A percentile compares a stretch with the other conserved stretches of the same genome.
phyloP scores from a whole-genome alignment of 225 moss, liverwort and hornwort genomes.

The Lunularia cruciata region DNA sequence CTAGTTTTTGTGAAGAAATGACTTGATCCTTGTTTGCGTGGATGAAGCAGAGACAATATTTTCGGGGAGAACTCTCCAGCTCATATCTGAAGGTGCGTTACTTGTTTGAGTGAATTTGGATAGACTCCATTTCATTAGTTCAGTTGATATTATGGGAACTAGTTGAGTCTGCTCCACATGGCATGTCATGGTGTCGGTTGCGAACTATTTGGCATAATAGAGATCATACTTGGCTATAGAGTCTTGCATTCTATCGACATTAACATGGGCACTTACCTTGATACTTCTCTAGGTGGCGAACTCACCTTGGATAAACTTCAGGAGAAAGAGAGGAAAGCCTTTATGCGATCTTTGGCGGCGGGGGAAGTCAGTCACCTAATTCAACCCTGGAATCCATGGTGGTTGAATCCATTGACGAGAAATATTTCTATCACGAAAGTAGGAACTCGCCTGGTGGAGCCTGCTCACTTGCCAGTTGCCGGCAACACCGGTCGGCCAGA shows the following conservation, averaged over 20 bases:
- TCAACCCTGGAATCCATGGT: conserved; percentile 96
- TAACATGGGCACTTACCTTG: too few species aligned
- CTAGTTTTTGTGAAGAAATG: background rate
- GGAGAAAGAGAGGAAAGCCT: conserved; percentile 62
- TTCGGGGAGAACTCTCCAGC: conserved; percentile 57
- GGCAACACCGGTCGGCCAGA: conserved; percentile 15
- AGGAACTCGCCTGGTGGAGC: conserved; percentile 62
- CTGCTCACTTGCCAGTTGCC: conserved; percentile 29
- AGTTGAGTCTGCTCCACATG: too few species aligned
- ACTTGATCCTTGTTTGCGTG: background rate
- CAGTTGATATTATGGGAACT: too few species aligned
- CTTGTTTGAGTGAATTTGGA: background rate
- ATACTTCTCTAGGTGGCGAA: conserved; percentile 48
- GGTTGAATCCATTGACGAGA: conserved; percentile 73
- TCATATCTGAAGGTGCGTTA: conserved; percentile 60
- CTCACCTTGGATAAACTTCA: conserved; percentile 69
- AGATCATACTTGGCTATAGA: background rate
- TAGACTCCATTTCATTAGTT: too few species aligned
- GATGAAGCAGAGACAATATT: conserved; percentile 46
- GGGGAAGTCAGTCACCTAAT: conserved; percentile 80
- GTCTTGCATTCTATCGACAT: too few species aligned
- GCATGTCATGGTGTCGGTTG: too few species aligned
- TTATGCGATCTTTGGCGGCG: conserved; percentile 72
- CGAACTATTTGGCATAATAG: background rate
- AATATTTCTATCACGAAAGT: conserved; percentile 55